Conservation (phyloP, 2,329 filamentous ascomycete genomes). For the Ceratocystis papillata region DNA sequence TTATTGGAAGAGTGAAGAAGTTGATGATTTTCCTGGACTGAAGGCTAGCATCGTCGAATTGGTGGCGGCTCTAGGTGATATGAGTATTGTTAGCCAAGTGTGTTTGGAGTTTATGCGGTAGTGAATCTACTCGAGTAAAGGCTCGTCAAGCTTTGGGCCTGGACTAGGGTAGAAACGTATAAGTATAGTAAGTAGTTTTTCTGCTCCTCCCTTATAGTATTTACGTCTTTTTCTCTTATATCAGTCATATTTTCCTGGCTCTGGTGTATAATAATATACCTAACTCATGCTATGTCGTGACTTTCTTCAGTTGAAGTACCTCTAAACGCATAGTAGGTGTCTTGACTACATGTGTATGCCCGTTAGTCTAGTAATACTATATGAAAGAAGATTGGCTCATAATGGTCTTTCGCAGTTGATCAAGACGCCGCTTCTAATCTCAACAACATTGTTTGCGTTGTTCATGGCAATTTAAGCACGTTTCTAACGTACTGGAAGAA, state of each 20-base stretch:
- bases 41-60: slow-evolving; percentile 57
- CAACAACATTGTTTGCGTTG: no score
- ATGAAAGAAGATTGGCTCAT: no score
- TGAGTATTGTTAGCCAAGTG: slow-evolving; percentile 45
- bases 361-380: no score
- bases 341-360: no score
- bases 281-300: no score
- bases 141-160: neutral
- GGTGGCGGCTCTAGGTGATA: slow-evolving; percentile 50
- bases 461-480: no score
- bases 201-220: neutral
- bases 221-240: neutral
- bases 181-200: neutral
- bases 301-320: no score
- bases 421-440: no score
- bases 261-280: no score
- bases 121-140: slow-evolving; percentile 8
- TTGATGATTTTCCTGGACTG: slow-evolving; percentile 41
- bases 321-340: no score
- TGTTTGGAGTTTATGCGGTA: slow-evolving; percentile 44
- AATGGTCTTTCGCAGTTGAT: no score
- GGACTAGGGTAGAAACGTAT: neutral
- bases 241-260: neutral
- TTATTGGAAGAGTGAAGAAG: slow-evolving; percentile 46
- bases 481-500: no score